Evolutionary conservation across 2,329 filamentous ascomycete genomes (phyloP), one percentile per base, ranked within the genome.

Genomic region (Neodidymelliopsis sp.): DNA sequence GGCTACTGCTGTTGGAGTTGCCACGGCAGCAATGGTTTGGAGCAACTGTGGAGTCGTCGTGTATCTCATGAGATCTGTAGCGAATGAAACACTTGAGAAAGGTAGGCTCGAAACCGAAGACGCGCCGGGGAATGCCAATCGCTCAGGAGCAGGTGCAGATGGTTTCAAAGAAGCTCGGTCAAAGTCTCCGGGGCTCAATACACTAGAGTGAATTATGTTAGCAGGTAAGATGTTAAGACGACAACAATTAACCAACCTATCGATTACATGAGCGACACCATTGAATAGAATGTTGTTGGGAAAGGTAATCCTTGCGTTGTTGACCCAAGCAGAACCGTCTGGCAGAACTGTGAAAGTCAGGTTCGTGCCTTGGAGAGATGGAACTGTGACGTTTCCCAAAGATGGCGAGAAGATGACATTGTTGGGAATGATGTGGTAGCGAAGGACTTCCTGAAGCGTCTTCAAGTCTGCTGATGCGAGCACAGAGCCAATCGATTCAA

Each of bases 401-500:
- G 56, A 57, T 15, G 62, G 51, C 5, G 57, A 62, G 54, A 65
- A 66, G 6, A 65, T 60, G 16, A 66, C 60, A 23, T 56, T 63
- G 15, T 57, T 59, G 23, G 63, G 62, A 13, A 66, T 63, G 23
- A 65, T 54, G 42, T 66, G 63, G 56, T 64, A 62, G 8, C 49
- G 42, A n/a, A 66, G 62, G 10, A 65, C 63, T 2, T 58, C 48
- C 41, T 56, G 57, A 2, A 66, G 47, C 4, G 60, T 65, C 4
- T 41, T 34, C 9, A 56, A n/a, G 24, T 65, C 55, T 5, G 54
- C 60, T 2, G 52, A 41, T 15, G 47, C 48, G 2, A 66, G 48
- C 12, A 63, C 55, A 3, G 63, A 65, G 38, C 62, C 63, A 22
- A 84, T 78, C 67, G 80, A 80, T 31, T 86, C 81, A 63, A 96